phyloP scores from a whole-genome alignment of 176 grass and related monocot species.

The Avena eriantha region DNA sequence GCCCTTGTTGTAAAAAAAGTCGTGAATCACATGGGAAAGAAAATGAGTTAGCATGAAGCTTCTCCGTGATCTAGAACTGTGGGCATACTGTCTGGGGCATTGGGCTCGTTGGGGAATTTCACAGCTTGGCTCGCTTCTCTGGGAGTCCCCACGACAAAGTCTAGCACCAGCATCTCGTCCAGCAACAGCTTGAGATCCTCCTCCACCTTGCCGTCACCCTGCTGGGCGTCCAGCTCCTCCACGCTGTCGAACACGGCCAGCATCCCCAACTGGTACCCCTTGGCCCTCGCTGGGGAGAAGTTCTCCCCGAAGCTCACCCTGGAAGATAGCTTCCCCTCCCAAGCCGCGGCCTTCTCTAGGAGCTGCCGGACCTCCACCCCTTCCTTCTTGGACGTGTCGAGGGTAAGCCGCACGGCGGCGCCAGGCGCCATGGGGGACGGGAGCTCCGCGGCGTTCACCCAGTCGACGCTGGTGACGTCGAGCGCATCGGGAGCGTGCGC shows the following conservation, averaged over 20 bases:
- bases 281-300: slow-evolving; percentile 84
- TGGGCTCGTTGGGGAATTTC: too few relatives aligned
- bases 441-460: slow-evolving; percentile 57
- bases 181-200: slow-evolving; percentile 67
- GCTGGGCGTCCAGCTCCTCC: slow-evolving; percentile 73
- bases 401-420: slow-evolving; percentile 66
- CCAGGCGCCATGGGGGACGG: slow-evolving; percentile 50
- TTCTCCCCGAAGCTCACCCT: slow-evolving; percentile 84
- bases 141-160: slow-evolving; percentile 75
- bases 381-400: slow-evolving; percentile 78
- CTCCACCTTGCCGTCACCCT: slow-evolving; percentile 62
- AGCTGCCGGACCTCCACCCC: slow-evolving; percentile 47
- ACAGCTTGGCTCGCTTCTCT: too few relatives aligned
- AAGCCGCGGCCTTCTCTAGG: slow-evolving; percentile 44
- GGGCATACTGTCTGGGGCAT: too few relatives aligned
- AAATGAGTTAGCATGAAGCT: too few relatives aligned
- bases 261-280: slow-evolving; percentile 81
- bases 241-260: slow-evolving; percentile 65
- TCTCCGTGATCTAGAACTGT: too few relatives aligned
- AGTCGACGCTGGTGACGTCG: slow-evolving; percentile 77
- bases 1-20: too few relatives aligned
- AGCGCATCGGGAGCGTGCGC: slow-evolving; percentile 66
- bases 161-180: slow-evolving; percentile 71
- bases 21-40: too few relatives aligned
- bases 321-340: slow-evolving; percentile 39